These are phyloP conservation scores for Astrephomene gubernaculifera DNA, from an alignment of 139 green algal species.

Conservation along the genomic window DNA sequence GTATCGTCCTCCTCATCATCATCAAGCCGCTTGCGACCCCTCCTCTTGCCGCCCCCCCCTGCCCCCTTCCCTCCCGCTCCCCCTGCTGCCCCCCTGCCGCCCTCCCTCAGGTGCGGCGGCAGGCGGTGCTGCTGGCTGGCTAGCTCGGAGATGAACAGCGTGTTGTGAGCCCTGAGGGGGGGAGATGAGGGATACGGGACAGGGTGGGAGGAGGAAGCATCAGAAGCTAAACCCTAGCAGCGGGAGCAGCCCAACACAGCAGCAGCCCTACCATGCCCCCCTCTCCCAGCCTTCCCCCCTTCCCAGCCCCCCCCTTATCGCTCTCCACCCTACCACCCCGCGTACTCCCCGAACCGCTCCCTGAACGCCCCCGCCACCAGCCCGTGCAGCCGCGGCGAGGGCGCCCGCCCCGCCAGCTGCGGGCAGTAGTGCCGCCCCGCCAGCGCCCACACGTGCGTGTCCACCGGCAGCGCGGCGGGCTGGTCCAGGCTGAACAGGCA, in stretches of 20 bases:
- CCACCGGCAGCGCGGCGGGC: slow-evolving; percentile 90
- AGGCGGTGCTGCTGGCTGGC: slow-evolving; percentile 61
- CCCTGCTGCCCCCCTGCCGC: neutral
- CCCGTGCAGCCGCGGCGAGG: slow-evolving; percentile 72
- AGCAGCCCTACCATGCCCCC: too few relatives aligned
- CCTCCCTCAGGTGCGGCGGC: slow-evolving; percentile 2
- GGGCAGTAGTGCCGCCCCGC: slow-evolving; percentile 80
- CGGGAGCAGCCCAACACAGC: too few relatives aligned
- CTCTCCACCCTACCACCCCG: slow-evolving; percentile 75
- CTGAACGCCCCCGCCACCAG: slow-evolving; percentile 71
- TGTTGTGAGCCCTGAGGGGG: slow-evolving; percentile 88
- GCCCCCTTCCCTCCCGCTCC: neutral
- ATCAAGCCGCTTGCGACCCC: neutral
- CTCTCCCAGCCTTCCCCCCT: too few relatives aligned
- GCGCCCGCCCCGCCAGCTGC: slow-evolving; percentile 78
- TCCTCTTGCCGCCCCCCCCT: neutral
- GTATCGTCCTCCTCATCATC: neutral
- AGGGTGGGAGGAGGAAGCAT: too few relatives aligned
- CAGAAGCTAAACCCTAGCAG: too few relatives aligned
- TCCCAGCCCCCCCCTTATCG: too few relatives aligned
- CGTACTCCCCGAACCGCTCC: slow-evolving; percentile 83
- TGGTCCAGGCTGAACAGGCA: slow-evolving; percentile 96
- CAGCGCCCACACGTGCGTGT: slow-evolving; percentile 97
- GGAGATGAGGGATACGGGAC: too few relatives aligned
- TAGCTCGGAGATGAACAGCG: slow-evolving; percentile 92